Percentiles rank a stretch among this genome's conserved stretches.
These are phyloP conservation scores for Miscanthus lutarioriparius DNA, from an alignment of 176 grass and related monocot species.

Conservation along the genomic window DNA sequence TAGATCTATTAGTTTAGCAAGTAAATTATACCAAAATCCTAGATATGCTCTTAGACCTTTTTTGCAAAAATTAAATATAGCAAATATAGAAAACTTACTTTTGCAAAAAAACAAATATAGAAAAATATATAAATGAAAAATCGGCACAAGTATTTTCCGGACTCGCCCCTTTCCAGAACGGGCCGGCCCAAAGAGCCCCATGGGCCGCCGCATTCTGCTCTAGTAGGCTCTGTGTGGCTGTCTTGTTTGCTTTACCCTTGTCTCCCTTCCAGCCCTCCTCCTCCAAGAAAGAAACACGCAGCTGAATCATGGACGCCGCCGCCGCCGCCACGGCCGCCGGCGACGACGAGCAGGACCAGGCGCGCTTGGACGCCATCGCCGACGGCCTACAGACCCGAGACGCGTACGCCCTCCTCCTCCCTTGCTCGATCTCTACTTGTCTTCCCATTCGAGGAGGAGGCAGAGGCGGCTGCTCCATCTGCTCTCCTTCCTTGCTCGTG, in stretches of 20 bases:
- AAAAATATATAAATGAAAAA: too few species aligned
- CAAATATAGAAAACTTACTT: too few species aligned
- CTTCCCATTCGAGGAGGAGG: background rate
- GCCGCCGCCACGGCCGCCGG: background rate
- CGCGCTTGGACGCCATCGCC: conserved; percentile 38
- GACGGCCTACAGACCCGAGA: conserved; percentile 42
- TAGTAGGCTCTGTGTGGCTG: too few species aligned
- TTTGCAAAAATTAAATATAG: too few species aligned
- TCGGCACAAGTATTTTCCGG: too few species aligned
- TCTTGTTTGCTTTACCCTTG: background rate
- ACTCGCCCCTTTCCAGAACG: too few species aligned
- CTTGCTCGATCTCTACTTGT: background rate
- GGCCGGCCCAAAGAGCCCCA: background rate
- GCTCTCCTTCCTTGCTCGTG: background rate
- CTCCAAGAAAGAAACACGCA: conserved; percentile 42
- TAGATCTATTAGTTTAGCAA: too few species aligned
- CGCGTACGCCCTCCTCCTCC: conserved; percentile 29
- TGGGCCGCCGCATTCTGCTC: background rate
- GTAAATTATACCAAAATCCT: too few species aligned
- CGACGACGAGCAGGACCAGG: conserved; percentile 33
- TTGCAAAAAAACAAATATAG: too few species aligned
- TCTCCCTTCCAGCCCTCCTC: background rate
- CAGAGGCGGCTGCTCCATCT: background rate
- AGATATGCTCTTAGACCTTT: too few species aligned
- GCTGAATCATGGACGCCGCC: conserved; percentile 28